Evolutionary conservation across 768 basidiomycete species (phyloP), one percentile per base, ranked within the genome.

Genomic region (Lanmaoa pseudosensibilis): DNA sequence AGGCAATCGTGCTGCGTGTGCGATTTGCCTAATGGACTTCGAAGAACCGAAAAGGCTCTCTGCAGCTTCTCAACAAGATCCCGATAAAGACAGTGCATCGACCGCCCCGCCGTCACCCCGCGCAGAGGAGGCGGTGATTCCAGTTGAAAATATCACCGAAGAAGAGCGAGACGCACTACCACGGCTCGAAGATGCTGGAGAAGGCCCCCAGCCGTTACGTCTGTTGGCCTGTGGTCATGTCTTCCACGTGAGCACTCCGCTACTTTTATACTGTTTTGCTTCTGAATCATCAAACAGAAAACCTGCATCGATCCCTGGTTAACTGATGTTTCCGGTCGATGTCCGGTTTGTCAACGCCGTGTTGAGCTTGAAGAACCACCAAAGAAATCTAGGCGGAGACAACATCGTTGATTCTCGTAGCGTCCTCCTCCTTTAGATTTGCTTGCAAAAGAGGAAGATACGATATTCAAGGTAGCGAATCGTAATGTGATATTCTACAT

Each of bases 251-350:
- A 71, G 90, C 76, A 4, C 27, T 33, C 21, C 32, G 13, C 54
- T 52, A 11, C 54, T 48, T n/a, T 32, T 21, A 11, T 48, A 23
- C 12, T 21, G 18, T 27, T 44, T 36, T n/a, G 23, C 40, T 54
- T 54, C 56, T 58, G 34, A 55, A 33, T 32, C 21, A 19, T 54
- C 13, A 34, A 54, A 21, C 61, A 90, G 90, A 85, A 90, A 90
- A 85, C 86, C 23, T 96, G 93, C 69, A 73, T 95, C 41, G 93
- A 96, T 67, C 90, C 92, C 21, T 96, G 94, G 94, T 72, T 96
- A 49, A 85, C 77, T 4, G 86, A 89, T 57, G 86, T 92, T 15
- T 92, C 90, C 30, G 93, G 91, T 5, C 82, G 92, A 33, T 96
- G 93, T 77, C 93, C 93, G 8, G 83, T 88, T 18, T 96, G 93